Evolutionary conservation across 352 stramenopile genomes (phyloP), one percentile per base, ranked within the genome.

Genomic region (Pythium pyrilobum): DNA sequence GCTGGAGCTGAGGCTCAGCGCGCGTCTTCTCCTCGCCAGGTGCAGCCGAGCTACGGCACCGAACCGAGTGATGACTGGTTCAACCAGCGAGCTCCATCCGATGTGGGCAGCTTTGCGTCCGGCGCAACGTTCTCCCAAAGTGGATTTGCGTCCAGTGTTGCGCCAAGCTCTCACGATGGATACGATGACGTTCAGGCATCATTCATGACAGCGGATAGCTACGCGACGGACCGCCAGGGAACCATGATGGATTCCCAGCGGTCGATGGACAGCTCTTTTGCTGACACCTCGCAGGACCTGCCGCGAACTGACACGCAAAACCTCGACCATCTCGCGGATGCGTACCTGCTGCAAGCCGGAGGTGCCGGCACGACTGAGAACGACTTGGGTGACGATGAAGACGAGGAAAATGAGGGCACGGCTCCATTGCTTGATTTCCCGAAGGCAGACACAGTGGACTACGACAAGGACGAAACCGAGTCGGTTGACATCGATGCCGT

Each of bases 341-440:
- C 44, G 3, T 74, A 74, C 39, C 39, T 74, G 50, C 53, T 58
- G 16, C 43, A 57, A n/a, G 71, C 72, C 9, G 64, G 59, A 28
- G 61, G 56, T 31, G 62, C 41, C 2, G 34, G 15, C 13, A 11
- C 50, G 1, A 38, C 18, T 6, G 63, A 73, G 31, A 66, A 59
- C 25, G 54, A 63, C 32, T 52, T 71, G n/a, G 57, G 66, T 8
- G 62, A 65, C 18, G 49, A 62, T 21, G 60, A 56, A 27, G 45
- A 75, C 28, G 55, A 60, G 58, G 69, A 59, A 2, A n/a, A 56
- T 10, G 49, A 62, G 50, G 32, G 18, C 13, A 21, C 56, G 4
- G 27, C 55, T 34, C 47, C 54, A 21, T 23, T 67, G 21, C 11
- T 61, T 13, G 58, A 56, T 20, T 53, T 64, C 18, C 56, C 56